A percentile compares a stretch with the other conserved stretches of the same genome.
These are phyloP conservation scores for Raphanus raphanistrum DNA, from an alignment of 345 rosid species.

Conservation along the genomic window DNA sequence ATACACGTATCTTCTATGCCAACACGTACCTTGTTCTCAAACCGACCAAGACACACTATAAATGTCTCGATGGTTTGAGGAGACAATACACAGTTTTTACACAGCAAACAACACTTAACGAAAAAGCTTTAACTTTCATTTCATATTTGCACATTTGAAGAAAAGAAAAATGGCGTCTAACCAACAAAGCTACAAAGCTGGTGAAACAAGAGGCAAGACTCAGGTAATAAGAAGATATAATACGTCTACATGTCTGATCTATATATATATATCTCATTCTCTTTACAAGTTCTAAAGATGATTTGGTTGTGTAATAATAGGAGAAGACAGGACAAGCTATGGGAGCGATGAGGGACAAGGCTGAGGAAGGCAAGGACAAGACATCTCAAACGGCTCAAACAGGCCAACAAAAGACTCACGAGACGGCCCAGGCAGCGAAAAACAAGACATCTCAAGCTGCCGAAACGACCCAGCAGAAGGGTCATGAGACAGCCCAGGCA, in stretches of 20 bases:
- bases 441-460: conserved; percentile 31
- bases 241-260: too few species aligned
- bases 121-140: background rate
- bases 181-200: conserved; percentile 51
- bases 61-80: conserved; percentile 25
- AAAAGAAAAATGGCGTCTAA: conserved; percentile 53
- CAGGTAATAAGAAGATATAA: conserved; percentile 38
- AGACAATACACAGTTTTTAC: conserved; percentile 14
- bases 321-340: conserved; percentile 41
- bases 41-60: conserved; percentile 41
- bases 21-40: conserved; percentile 29
- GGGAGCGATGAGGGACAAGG: conserved; percentile 36
- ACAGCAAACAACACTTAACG: background rate
- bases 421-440: conserved; percentile 28
- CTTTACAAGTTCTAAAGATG: background rate
- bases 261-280: background rate
- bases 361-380: conserved; percentile 40
- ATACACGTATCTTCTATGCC: conserved; percentile 18
- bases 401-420: background rate
- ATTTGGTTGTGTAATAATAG: conserved; percentile 14
- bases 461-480: conserved; percentile 31
- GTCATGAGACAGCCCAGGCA: conserved; percentile 25
- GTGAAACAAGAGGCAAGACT: conserved; percentile 58
- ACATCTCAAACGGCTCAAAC: conserved; percentile 11
- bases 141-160: background rate